Evolutionary conservation across 2,329 filamentous ascomycete species (phyloP).

Genomic region (Monascus ruber): DNA sequence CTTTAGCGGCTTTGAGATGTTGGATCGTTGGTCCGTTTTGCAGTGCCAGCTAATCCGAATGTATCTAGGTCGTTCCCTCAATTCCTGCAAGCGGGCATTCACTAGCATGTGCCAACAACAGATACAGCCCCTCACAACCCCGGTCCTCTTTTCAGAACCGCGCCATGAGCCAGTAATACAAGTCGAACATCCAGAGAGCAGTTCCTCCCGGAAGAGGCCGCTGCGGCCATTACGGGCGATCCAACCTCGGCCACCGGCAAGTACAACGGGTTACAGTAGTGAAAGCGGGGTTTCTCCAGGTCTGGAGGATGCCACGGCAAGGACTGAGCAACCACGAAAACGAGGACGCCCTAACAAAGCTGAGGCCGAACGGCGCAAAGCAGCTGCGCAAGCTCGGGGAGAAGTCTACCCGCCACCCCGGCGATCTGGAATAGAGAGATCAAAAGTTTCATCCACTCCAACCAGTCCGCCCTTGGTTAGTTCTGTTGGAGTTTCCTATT

Average conservation of each 20-base stretch:
- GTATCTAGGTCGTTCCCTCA: slow-evolving; percentile 27
- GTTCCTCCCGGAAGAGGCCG: slow-evolving; percentile 19
- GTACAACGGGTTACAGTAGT: slow-evolving; percentile 21
- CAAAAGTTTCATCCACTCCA: slow-evolving; percentile 18
- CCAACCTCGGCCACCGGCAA: slow-evolving; percentile 27
- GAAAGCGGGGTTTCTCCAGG: slow-evolving; percentile 26
- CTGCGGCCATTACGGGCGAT: slow-evolving; percentile 24
- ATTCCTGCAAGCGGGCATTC: slow-evolving; percentile 26
- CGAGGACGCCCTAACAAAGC: slow-evolving; percentile 33
- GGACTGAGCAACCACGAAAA: slow-evolving; percentile 28
- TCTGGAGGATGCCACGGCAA: slow-evolving; percentile 12
- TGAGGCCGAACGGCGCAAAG: slow-evolving; percentile 28
- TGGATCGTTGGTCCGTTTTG: background rate
- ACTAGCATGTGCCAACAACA: slow-evolving; percentile 22
- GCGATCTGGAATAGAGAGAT: slow-evolving; percentile 13
- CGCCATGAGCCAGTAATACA: slow-evolving; percentile 12
- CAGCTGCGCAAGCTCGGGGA: slow-evolving; percentile 26
- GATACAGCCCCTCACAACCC: slow-evolving; percentile 3
- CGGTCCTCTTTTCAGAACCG: slow-evolving; percentile 8
- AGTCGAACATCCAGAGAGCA: slow-evolving; percentile 14
- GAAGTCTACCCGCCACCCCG: slow-evolving; percentile 28
- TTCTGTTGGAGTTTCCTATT: too few relatives aligned
- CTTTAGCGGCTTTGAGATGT: background rate
- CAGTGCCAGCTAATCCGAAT: slow-evolving; percentile 7
- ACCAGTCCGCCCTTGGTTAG: slow-evolving; percentile 18